These are phyloP conservation scores for Rhodotorula toruloides DNA, from an alignment of 768 basidiomycete genomes.

Conservation along the genomic window DNA sequence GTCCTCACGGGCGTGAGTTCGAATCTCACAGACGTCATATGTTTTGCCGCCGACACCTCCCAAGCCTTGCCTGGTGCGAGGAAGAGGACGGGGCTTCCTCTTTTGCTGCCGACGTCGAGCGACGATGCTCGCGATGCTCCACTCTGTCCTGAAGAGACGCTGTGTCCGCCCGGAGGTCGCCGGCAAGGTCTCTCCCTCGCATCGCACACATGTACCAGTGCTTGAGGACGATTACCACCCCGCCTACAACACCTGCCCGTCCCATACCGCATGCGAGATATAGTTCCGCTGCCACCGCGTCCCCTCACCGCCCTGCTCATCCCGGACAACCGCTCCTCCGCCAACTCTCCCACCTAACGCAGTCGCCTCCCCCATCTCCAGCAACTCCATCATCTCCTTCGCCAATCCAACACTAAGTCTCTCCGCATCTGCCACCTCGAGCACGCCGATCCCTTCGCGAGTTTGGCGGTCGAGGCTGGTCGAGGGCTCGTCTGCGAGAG, in stretches of 20 bases:
- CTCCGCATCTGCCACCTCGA: constrained; percentile 57
- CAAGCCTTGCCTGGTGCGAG: background rate
- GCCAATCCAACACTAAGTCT: constrained; percentile 66
- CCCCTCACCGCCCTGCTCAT: constrained; percentile 55
- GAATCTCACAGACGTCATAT: constrained; percentile 7
- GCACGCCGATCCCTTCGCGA: background rate
- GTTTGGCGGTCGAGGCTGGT: background rate
- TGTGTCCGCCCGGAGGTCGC: no score
- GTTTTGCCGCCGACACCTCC: no score
- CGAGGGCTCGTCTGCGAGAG: constrained; percentile 6
- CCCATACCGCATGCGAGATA: constrained; percentile 5
- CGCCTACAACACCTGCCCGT: constrained; percentile 11
- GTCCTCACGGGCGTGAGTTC: constrained; percentile 13
- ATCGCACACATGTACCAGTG: no score
- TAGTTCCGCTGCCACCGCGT: constrained; percentile 33
- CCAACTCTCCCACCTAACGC: no score
- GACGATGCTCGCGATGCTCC: no score
- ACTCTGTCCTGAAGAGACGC: no score
- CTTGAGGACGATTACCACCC: background rate
- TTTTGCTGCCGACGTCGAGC: background rate
- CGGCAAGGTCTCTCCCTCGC: no score
- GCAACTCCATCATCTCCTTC: constrained; percentile 68
- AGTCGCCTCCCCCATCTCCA: constrained; percentile 55
- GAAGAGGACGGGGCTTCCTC: background rate
- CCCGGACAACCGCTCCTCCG: constrained; percentile 56